A percentile compares a stretch with the other conserved stretches of the same genome.
Conservation (phyloP, 1,139 yeast genomes). For the Suzukiozyma palmioleophila region DNA sequence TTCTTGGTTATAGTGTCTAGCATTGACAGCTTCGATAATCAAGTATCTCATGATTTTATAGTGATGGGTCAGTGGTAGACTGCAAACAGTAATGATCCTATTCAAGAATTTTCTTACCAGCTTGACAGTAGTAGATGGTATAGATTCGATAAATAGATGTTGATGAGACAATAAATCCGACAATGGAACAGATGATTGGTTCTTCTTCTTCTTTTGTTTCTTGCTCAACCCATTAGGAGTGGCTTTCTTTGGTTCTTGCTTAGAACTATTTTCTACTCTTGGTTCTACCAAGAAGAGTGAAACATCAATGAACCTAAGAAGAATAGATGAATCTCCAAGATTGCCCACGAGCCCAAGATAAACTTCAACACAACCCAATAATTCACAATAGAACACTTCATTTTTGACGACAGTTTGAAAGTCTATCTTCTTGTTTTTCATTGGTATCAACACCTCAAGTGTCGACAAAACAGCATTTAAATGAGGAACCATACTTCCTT, state of each 20-base stretch:
- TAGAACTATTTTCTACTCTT: slow-evolving; percentile 13
- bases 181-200: slow-evolving; percentile 42
- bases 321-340: slow-evolving; percentile 34
- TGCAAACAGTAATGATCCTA: slow-evolving; percentile 44
- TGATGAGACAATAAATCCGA: slow-evolving; percentile 73
- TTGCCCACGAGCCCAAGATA: slow-evolving; percentile 28
- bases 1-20: slow-evolving; percentile 22
- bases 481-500: slow-evolving; percentile 47
- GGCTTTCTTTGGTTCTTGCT: slow-evolving; percentile 2
- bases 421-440: slow-evolving; percentile 36
- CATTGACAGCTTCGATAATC: slow-evolving; percentile 43
- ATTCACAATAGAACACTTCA: slow-evolving; percentile 26
- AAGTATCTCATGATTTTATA: slow-evolving; percentile 57
- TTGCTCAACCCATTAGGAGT: slow-evolving; percentile 10
- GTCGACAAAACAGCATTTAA: slow-evolving; percentile 43
- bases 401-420: slow-evolving; percentile 23
- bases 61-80: slow-evolving; percentile 60
- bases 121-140: slow-evolving; percentile 32
- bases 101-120: slow-evolving; percentile 47
- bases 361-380: slow-evolving; percentile 25
- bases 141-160: slow-evolving; percentile 45
- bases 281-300: slow-evolving; percentile 44
- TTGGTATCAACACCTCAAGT: slow-evolving; percentile 52
- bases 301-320: slow-evolving; percentile 44
- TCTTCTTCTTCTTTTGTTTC: slow-evolving; percentile 40